Evolutionary conservation across 2,329 filamentous ascomycete genomes (phyloP), one percentile per base, ranked within the genome.

Genomic region (Calycina marina): DNA sequence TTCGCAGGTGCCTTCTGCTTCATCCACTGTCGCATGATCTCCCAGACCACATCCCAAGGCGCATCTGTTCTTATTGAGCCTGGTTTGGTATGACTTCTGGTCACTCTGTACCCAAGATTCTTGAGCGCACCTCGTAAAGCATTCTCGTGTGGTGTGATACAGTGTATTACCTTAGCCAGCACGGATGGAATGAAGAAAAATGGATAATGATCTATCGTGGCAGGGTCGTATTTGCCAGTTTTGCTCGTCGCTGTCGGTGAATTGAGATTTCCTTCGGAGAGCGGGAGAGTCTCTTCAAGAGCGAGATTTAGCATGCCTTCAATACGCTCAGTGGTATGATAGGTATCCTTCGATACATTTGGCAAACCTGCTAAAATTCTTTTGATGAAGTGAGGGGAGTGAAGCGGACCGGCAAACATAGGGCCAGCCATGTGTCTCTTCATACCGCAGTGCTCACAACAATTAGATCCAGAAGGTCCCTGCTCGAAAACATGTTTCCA

Each of bases 61-160:
- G 90, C 90, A 56, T 96, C 75, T 0, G 90, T 96, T 60, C 92
- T 93, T 56, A 96, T 75, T 48, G 82, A 90, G 15, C 86, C 88
- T 0, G 83, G 69, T 44, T 85, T 84, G 46, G 84, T 84, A 55
- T 98, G 90, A 45, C 82, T 93, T 47, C 88, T 73, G 1, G 82
- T 82, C 3, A 80, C 80, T 28, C 69, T 67, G 52, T 93, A 96
- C 5, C 88, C 90, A 1, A 92, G 64, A 38, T 78, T 69, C 14
- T 74, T 67, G 17, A 98, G 60, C 3, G 90, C 90, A 14, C 90
- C 88, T 28, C 82, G 72, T 39, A 98, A 59, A 33, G 77, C 67
- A 42, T 82, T 74, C 40, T 86, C 75, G n/a, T 79, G 68, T 0
- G 88, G 84, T 3, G 84, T 84, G 15, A 72, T 60, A 47, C 79